Percentiles rank a stretch among this genome's conserved stretches.
Evolutionary conservation across 805 yeast species (phyloP).

Genomic region (Hanseniaspora mollemarum): DNA sequence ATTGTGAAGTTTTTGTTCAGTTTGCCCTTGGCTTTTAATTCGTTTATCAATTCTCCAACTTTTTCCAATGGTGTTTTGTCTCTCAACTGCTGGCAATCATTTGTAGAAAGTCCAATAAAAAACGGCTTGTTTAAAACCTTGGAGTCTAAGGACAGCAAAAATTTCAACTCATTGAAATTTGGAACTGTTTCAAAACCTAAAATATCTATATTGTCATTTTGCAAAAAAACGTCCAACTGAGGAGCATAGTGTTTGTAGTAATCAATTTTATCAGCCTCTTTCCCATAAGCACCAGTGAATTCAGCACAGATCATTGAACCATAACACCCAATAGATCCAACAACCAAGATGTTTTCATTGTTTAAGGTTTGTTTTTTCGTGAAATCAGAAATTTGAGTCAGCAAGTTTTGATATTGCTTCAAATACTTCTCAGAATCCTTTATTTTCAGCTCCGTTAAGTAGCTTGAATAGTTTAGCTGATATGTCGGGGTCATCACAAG

Average conservation of each 20-base stretch:
- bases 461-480: constrained; percentile 40
- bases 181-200: constrained; percentile 69
- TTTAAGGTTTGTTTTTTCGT: constrained; percentile 12
- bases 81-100: constrained; percentile 31
- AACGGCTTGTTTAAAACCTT: constrained; percentile 37
- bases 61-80: constrained; percentile 37
- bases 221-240: constrained; percentile 42
- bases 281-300: constrained; percentile 55
- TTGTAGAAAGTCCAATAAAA: constrained; percentile 37
- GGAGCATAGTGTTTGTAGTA: constrained; percentile 28
- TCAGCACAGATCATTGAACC: constrained; percentile 34
- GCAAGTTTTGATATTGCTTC: constrained; percentile 21
- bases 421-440: constrained; percentile 15
- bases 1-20: constrained; percentile 6
- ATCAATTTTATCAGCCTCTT: constrained; percentile 23
- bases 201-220: constrained; percentile 38
- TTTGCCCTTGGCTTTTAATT: background rate
- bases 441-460: constrained; percentile 27
- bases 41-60: constrained; percentile 1
- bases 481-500: constrained; percentile 45
- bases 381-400: constrained; percentile 22
- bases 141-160: constrained; percentile 31
- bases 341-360: background rate
- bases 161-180: constrained; percentile 43
- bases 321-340: constrained; percentile 58